phyloP scores from a whole-genome alignment of 768 basidiomycete genomes.

The Baorangia bicolor region DNA sequence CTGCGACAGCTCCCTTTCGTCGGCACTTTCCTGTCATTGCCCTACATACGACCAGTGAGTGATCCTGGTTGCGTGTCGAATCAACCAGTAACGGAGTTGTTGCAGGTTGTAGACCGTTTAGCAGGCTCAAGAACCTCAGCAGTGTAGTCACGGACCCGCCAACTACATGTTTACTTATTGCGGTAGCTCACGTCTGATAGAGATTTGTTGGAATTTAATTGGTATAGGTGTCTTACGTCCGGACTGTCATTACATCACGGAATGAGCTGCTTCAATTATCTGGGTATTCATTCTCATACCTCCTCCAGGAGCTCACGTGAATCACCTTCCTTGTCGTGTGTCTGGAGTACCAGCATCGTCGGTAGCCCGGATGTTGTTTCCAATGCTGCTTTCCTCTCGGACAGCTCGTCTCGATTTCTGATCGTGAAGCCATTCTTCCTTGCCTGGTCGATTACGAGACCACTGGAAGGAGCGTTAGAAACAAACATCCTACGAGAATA shows the following conservation, averaged over 20 bases:
- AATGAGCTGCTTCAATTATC: background rate
- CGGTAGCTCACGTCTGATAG: conserved; percentile 9
- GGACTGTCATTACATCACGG: background rate
- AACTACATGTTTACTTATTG: background rate
- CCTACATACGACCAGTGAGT: conserved; percentile 81
- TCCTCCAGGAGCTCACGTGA: conserved; percentile 15
- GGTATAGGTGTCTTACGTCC: conserved; percentile 3
- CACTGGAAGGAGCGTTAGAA: conserved; percentile 33
- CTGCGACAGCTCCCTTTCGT: conserved; percentile 91
- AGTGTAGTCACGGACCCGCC: conserved; percentile 42
- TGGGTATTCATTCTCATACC: conserved; percentile 3
- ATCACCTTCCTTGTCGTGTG: conserved; percentile 11
- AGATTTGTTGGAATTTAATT: conserved; percentile 17
- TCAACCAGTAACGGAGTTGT: conserved; percentile 4
- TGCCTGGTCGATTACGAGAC: conserved; percentile 53
- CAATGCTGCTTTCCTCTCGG: conserved; percentile 15
- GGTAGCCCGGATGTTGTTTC: background rate
- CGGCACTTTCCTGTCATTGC: conserved; percentile 81
- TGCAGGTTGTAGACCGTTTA: conserved; percentile 73
- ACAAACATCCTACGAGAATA: background rate
- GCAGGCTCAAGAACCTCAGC: conserved; percentile 77
- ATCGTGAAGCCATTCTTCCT: conserved; percentile 49
- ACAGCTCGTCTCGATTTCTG: conserved; percentile 45
- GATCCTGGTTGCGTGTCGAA: background rate
- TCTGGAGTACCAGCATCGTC: background rate